Conservation (phyloP, 306 rosid genomes). For the Castanospermum australe region DNA sequence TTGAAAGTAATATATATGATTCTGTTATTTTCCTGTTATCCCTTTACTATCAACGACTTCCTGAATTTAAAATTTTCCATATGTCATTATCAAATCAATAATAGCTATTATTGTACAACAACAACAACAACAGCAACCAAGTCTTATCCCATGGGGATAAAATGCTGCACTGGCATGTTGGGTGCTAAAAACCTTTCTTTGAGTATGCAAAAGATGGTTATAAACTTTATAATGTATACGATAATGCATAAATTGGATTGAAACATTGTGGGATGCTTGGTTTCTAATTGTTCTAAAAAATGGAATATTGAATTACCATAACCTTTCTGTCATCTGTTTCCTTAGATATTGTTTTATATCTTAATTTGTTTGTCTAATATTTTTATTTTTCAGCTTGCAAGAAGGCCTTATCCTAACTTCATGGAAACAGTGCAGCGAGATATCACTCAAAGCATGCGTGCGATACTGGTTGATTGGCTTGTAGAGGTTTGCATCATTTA, state of each 20-base stretch:
- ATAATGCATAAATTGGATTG: not conserved
- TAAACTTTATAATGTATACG: not conserved
- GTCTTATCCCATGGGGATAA: not conserved
- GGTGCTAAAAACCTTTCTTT: not conserved
- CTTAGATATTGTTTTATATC: slow-evolving; percentile 11
- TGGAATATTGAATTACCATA: not conserved
- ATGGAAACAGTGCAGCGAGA: slow-evolving; percentile 77
- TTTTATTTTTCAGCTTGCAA: slow-evolving; percentile 54
- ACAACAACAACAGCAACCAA: not conserved
- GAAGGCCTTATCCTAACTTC: slow-evolving; percentile 64
- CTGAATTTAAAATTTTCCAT: not conserved
- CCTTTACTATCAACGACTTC: not conserved
- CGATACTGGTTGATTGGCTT: slow-evolving; percentile 92
- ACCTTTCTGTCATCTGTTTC: slow-evolving; percentile 13
- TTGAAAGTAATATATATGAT: not conserved
- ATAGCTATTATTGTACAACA: not conserved
- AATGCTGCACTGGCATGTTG: not conserved
- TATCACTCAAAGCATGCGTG: slow-evolving; percentile 86
- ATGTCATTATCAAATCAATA: not conserved
- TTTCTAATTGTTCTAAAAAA: not conserved
- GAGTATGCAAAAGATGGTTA: not conserved
- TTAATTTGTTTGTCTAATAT: slow-evolving; percentile 4
- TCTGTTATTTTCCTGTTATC: not conserved
- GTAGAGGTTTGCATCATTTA: slow-evolving; percentile 71
- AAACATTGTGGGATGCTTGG: not conserved